phyloP scores from a whole-genome alignment of 768 basidiomycete genomes.

The Termitomyces eurrhizus region DNA sequence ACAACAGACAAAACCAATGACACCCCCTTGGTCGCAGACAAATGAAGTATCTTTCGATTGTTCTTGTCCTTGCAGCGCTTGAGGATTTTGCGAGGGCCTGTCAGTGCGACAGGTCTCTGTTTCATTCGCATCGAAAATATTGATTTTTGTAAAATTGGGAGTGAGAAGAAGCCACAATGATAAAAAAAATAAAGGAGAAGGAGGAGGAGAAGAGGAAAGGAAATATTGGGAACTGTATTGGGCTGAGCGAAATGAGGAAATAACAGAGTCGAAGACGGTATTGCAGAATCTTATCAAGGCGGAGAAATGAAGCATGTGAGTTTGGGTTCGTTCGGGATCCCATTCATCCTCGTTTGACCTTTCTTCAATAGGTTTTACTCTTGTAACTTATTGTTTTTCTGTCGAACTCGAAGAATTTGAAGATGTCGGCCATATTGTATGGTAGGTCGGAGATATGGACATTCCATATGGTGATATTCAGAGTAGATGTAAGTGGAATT shows the following conservation, averaged over 20 bases:
- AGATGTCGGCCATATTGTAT: background rate
- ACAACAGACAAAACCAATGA: slow-evolving; percentile 34
- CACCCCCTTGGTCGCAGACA: slow-evolving; percentile 46
- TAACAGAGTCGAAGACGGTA: slow-evolving; percentile 45
- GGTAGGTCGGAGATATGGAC: background rate
- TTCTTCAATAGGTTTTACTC: background rate
- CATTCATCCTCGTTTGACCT: background rate
- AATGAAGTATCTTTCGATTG: slow-evolving; percentile 49
- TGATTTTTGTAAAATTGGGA: background rate
- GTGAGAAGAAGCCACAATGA: slow-evolving; percentile 18
- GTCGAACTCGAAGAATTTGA: background rate
- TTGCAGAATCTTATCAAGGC: slow-evolving; percentile 52
- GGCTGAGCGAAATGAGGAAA: slow-evolving; percentile 22
- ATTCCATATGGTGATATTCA: background rate
- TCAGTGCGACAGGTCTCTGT: slow-evolving; percentile 4
- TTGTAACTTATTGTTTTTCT: background rate
- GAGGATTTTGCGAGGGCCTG: slow-evolving; percentile 13
- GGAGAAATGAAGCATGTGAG: slow-evolving; percentile 10
- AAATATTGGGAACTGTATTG: background rate
- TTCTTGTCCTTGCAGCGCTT: slow-evolving; percentile 37
- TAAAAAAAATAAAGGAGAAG: slow-evolving; percentile 14
- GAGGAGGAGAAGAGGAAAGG: slow-evolving; percentile 26
- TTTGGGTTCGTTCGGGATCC: background rate
- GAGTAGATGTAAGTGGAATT: background rate
- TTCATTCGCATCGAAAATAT: background rate